These are phyloP conservation scores for Macrotyloma uniflorum DNA, from an alignment of 306 rosid species.

Conservation along the genomic window DNA sequence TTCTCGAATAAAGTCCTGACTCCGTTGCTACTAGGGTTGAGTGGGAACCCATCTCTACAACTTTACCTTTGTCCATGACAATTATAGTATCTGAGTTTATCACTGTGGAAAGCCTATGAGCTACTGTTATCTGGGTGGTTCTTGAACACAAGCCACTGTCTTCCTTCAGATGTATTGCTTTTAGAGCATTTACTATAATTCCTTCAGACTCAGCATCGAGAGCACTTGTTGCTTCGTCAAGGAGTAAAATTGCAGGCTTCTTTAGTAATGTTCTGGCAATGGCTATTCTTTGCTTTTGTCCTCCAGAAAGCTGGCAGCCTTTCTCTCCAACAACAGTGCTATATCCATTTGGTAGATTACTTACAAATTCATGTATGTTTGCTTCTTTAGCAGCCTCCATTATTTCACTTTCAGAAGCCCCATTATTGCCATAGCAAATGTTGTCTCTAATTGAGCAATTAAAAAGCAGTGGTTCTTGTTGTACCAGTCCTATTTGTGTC, in stretches of 20 bases:
- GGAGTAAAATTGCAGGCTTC: conserved; percentile 74
- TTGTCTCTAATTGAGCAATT: conserved; percentile 75
- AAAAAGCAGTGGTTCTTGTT: conserved; percentile 89
- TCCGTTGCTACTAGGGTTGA: conserved; percentile 55
- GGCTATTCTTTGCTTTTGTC: conserved; percentile 93
- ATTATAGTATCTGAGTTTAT: conserved; percentile 71
- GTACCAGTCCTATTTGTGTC: conserved; percentile 79
- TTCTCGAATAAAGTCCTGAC: conserved; percentile 75
- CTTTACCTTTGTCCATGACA: conserved; percentile 77
- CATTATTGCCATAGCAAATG: conserved; percentile 68
- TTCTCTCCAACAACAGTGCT: conserved; percentile 77
- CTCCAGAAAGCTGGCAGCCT: conserved; percentile 93
- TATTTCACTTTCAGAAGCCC: conserved; percentile 72
- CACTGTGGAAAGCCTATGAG: conserved; percentile 83
- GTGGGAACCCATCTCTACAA: conserved; percentile 78
- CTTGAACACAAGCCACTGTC: conserved; percentile 48
- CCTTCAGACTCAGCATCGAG: conserved; percentile 88
- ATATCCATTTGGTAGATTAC: conserved; percentile 76
- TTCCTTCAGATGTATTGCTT: conserved; percentile 50
- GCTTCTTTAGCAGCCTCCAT: conserved; percentile 74
- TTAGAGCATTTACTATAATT: conserved; percentile 66
- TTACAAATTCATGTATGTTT: conserved; percentile 74
- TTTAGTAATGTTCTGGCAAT: conserved; percentile 81
- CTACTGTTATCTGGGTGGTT: conserved; percentile 79
- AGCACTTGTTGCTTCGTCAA: conserved; percentile 96